Base-by-base conservation (phyloP, 2,329 filamentous ascomycete genomes). In the Talaromyces islandicus region DNA sequence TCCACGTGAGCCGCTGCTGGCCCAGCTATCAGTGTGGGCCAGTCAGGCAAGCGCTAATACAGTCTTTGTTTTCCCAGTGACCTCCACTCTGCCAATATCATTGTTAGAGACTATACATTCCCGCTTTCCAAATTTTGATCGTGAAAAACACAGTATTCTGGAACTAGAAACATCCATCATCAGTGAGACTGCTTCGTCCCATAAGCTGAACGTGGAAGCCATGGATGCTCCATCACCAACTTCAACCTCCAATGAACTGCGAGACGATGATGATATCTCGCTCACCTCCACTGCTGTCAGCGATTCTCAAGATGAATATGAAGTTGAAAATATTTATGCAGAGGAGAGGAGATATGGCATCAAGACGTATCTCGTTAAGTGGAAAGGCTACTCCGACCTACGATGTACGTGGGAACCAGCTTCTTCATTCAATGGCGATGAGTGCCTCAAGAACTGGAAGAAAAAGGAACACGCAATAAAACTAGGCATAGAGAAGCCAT, bases 331-430 rank as follows among this genome's bases (percentile, higher is more conserved):
- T n/a, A 59, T 64, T 11, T 54, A 62, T 24, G 58, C 60, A 9
- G 38, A 64, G 35, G 30, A 58, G 9, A 51, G n/a, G 12, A 53
- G 58, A n/a, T 25, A 61, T 7, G 70, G 70, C 11, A 73, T 72
- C 5, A 67, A 69, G 17, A 71, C 67, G 25, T 91, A 85, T 67
- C 78, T 91, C 1, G 81, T 90, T 24, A 80, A 83, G 61, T 91
- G 88, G 88, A 75, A 78, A 27, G 80, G 77, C 1, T 92, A 87
- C 66, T 75, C 79, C 1, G 63, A 85, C 5, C 70, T 83, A n/a
- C 71, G 82, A 60, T 78, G 80, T 59, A 86, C 83, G 0, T 85
- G 81, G 81, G 81, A 85, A 63, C 79, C 80, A 1, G 67, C 66
- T 19, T 70, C 74, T 2, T 71, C 73, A 52, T 80, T 84, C 60